These are phyloP conservation scores for Plasmodium knowlesi DNA, from an alignment of 169 alveolate genomes.

Conservation along the genomic window DNA sequence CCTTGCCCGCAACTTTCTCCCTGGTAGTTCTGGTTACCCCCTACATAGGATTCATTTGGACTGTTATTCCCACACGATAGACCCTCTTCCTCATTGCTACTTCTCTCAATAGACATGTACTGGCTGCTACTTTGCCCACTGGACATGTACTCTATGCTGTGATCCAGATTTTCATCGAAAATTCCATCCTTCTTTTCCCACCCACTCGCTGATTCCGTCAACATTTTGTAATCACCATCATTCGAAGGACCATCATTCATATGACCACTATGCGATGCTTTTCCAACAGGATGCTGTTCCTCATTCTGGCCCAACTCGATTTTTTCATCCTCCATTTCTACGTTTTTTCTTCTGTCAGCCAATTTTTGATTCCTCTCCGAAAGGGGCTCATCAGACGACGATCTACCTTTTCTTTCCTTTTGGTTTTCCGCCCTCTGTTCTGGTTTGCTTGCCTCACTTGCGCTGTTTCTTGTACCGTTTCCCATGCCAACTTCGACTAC, in stretches of 20 bases:
- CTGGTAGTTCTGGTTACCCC: background rate
- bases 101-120: background rate
- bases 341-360: background rate
- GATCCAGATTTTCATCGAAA: background rate
- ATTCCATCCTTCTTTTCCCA: background rate
- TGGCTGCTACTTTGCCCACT: background rate
- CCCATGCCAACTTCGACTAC: background rate
- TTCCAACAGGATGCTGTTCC: background rate
- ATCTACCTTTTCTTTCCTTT: background rate
- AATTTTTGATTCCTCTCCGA: background rate
- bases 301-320: background rate
- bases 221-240: background rate
- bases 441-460: background rate
- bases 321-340: background rate
- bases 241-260: background rate
- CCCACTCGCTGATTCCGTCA: background rate
- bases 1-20: background rate
- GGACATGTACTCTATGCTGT: background rate
- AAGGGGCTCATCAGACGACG: background rate
- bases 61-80: background rate
- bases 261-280: background rate
- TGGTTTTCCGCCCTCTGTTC: constrained; percentile 3
- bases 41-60: background rate
- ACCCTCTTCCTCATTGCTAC: background rate
- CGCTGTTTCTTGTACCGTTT: background rate